These are phyloP conservation scores for Psilocybe cubensis DNA, from an alignment of 768 basidiomycete genomes.

Conservation along the genomic window DNA sequence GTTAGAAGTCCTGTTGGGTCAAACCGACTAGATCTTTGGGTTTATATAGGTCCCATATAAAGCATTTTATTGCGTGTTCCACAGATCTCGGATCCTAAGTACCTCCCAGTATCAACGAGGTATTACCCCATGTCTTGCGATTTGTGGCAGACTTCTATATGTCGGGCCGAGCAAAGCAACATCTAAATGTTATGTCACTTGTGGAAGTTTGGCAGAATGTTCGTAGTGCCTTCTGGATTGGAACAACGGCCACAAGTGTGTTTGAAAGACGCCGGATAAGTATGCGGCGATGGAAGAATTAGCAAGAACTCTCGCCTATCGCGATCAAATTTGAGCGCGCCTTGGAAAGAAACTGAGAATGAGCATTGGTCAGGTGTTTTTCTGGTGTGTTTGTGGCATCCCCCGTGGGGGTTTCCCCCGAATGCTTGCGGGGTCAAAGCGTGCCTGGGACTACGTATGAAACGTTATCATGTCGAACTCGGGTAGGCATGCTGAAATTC, in stretches of 20 bases:
- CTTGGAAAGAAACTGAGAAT: conserved; percentile 6
- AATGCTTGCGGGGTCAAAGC: conserved; percentile 2
- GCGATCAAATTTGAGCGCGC: background rate
- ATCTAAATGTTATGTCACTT: background rate
- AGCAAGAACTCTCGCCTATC: background rate
- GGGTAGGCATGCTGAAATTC: conserved; percentile 4
- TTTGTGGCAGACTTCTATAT: conserved; percentile 2
- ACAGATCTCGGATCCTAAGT: conserved; percentile 2
- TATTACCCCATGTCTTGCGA: conserved; percentile 9
- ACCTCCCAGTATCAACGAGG: conserved; percentile 1
- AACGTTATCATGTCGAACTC: background rate
- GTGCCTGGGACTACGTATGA: conserved; percentile 12
- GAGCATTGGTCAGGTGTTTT: conserved; percentile 1
- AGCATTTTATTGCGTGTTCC: conserved; percentile 1
- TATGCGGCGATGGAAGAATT: background rate
- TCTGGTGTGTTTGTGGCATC: conserved; percentile 5
- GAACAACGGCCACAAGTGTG: background rate
- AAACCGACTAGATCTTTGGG: background rate
- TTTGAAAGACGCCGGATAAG: conserved; percentile 4
- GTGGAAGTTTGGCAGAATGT: conserved; percentile 11
- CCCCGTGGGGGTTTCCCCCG: conserved; percentile 18
- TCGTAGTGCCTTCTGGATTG: conserved; percentile 1
- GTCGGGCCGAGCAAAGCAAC: conserved; percentile 10
- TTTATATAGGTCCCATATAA: conserved; percentile 7
- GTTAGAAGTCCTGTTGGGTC: background rate